A percentile compares a stretch with the other conserved stretches of the same genome.
These are phyloP conservation scores for Trapa incisa DNA, from an alignment of 345 rosid genomes.

Conservation along the genomic window DNA sequence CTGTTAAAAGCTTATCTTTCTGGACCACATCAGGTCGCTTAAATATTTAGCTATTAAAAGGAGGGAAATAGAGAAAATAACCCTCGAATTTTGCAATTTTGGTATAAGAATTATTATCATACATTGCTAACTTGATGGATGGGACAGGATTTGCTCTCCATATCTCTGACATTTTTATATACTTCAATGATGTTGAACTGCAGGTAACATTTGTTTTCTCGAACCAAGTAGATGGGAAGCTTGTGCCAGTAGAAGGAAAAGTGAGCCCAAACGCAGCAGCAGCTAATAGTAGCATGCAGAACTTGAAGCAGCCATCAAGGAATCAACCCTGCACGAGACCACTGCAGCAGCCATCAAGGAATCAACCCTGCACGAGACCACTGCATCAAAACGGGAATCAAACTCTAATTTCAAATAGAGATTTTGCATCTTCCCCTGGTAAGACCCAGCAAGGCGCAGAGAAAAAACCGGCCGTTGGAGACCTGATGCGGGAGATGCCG, in stretches of 20 bases:
- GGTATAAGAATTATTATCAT: neutral
- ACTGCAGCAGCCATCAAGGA: constrained; percentile 20
- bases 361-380: constrained; percentile 19
- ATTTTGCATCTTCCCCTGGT: constrained; percentile 12
- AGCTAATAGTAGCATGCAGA: constrained; percentile 11
- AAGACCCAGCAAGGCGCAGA: constrained; percentile 19
- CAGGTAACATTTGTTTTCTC: constrained; percentile 92
- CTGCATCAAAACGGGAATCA: constrained; percentile 25
- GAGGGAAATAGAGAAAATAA: neutral
- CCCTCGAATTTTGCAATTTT: neutral
- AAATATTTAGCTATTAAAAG: neutral
- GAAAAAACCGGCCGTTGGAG: constrained; percentile 11
- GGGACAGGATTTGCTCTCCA: neutral
- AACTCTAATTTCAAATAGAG: neutral
- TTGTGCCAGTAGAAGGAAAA: constrained; percentile 61
- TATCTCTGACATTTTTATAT: neutral
- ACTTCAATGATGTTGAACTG: constrained; percentile 11
- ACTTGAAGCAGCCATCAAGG: constrained; percentile 19
- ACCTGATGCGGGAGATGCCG: neutral
- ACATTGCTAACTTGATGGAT: neutral
- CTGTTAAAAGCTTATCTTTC: neutral
- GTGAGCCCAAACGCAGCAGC: constrained; percentile 18
- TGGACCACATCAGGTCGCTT: neutral
- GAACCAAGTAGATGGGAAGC: constrained; percentile 95
- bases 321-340: constrained; percentile 20